Base-by-base conservation (phyloP, 257 asterid species). In the Plantago ovata region DNA sequence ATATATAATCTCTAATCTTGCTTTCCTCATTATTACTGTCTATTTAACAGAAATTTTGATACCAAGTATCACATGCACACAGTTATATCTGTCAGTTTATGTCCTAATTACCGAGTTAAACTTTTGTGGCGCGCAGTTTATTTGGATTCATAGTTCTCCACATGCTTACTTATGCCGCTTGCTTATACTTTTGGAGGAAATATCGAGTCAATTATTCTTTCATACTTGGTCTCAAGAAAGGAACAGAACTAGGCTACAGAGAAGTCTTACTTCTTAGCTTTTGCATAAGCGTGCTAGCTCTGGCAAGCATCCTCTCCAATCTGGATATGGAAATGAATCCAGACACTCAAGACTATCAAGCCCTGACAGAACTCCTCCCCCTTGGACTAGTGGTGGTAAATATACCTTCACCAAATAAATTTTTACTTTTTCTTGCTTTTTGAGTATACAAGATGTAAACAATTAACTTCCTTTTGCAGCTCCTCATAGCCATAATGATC, bases 321-420 rank as follows among this genome's bases (percentile, higher is more conserved):
- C 62, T 81, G 11, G 80, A 81, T 16, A 81, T 81, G 80, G 75
- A 76, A 62, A 81, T 81, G 81, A 79, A 78, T 61, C 77, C 88
- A 9, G 45, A 57, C 38, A 78, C 79, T 33, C 43, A 40, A 42
- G 82, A 75, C 14, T 72, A 75, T 33, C 67, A 70, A 49, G 68
- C 77, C 50, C 33, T 72, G 24, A 76, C 79, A 0, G 84, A 81
- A 59, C 82, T 81, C 21, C 53, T 81, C 13, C 88, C 88, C 38
- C 79, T 78, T 14, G 88, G 77, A n/a, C 47, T 81, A 69, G 63
- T 78, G 53, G 56, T 28, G 66, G 84, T 81, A 68, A 53, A 38
- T 38, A 20, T 19, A 14, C 24, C 19, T 1, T 28, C 36, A 28
- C 36, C 36, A 28, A 28, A 28, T 36, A 45, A 13, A 38, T 49